Evolutionary conservation across 2,329 filamentous ascomycete genomes (phyloP).

Genomic region (Emmonsiellopsis sp.): DNA sequence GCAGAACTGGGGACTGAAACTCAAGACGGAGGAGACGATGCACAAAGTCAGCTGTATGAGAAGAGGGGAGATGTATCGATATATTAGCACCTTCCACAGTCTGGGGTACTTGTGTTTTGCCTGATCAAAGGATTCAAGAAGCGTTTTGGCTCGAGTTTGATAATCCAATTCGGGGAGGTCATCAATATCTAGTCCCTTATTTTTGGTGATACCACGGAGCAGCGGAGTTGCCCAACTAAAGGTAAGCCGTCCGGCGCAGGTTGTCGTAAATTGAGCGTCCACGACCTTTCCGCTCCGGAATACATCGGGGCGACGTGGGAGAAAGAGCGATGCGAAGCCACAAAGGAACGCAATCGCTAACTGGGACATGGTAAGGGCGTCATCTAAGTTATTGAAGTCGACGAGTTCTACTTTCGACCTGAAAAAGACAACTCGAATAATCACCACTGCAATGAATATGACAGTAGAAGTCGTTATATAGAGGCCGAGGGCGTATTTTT

Average conservation of each 20-base stretch:
- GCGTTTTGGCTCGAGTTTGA: conserved; percentile 41
- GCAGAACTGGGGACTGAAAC: conserved; percentile 61
- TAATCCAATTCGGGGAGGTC: conserved; percentile 56
- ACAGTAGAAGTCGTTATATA: conserved; percentile 22
- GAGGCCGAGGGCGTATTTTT: conserved; percentile 22
- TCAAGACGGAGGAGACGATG: conserved; percentile 45
- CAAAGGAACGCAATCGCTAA: conserved; percentile 31
- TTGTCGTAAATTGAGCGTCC: conserved; percentile 53
- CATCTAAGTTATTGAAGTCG: neutral
- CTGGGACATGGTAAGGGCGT: conserved; percentile 10
- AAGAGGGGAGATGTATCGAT: conserved; percentile 49
- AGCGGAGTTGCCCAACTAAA: conserved; percentile 55
- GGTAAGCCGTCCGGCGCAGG: conserved; percentile 52
- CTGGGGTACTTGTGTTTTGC: conserved; percentile 23
- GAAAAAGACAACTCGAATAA: conserved; percentile 13
- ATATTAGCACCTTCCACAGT: conserved; percentile 53
- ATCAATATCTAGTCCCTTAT: conserved; percentile 50
- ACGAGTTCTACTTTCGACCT: neutral
- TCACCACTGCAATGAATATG: conserved; percentile 15
- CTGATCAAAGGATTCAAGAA: conserved; percentile 40
- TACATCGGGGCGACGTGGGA: conserved; percentile 61
- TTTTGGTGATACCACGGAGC: conserved; percentile 45
- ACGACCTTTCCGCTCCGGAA: conserved; percentile 51
- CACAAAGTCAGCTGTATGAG: conserved; percentile 51
- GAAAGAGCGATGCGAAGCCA: conserved; percentile 40